A percentile compares a stretch with the other conserved stretches of the same genome.
Evolutionary conservation across 2,329 filamentous ascomycete genomes (phyloP).

Genomic region (Ophiostoma sp.): DNA sequence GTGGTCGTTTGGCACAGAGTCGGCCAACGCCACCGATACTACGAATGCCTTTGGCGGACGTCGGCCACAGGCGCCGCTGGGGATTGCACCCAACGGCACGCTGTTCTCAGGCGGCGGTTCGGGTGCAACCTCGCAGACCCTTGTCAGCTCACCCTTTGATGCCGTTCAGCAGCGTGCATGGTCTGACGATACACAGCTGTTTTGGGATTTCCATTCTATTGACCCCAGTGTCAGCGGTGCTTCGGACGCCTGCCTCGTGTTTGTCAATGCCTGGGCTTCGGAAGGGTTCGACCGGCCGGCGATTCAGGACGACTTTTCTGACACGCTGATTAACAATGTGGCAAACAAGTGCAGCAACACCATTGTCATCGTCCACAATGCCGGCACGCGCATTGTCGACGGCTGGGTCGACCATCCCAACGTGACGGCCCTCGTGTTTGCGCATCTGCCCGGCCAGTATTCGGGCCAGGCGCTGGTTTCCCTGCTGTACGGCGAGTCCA

Average conservation of each 20-base stretch:
- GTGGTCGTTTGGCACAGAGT: slow-evolving; percentile 40
- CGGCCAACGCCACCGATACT: slow-evolving; percentile 26
- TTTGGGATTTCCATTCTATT: slow-evolving; percentile 51
- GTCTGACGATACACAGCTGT: slow-evolving; percentile 52
- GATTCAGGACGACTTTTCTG: slow-evolving; percentile 61
- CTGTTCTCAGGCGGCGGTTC: slow-evolving; percentile 40
- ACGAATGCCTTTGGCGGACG: slow-evolving; percentile 13
- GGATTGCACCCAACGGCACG: slow-evolving; percentile 40
- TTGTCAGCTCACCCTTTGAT: slow-evolving; percentile 49
- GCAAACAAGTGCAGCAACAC: slow-evolving; percentile 56
- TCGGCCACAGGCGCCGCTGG: not conserved
- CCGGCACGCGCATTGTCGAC: slow-evolving; percentile 55
- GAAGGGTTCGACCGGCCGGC: slow-evolving; percentile 62
- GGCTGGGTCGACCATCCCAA: slow-evolving; percentile 58
- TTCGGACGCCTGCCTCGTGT: slow-evolving; percentile 61
- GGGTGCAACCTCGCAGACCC: slow-evolving; percentile 36
- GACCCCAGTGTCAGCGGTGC: slow-evolving; percentile 45
- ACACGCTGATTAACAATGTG: slow-evolving; percentile 52
- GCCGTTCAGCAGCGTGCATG: slow-evolving; percentile 49
- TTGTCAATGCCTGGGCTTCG: slow-evolving; percentile 62
- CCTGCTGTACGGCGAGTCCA: slow-evolving; percentile 53
- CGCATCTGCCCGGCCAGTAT: slow-evolving; percentile 59
- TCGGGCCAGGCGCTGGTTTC: slow-evolving; percentile 51
- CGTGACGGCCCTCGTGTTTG: slow-evolving; percentile 58
- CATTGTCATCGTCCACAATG: slow-evolving; percentile 61